Percentiles rank a stretch among this genome's conserved stretches.
phyloP scores from a whole-genome alignment of 1,284 basidiomycete species.

The Ustilago loliicola region DNA sequence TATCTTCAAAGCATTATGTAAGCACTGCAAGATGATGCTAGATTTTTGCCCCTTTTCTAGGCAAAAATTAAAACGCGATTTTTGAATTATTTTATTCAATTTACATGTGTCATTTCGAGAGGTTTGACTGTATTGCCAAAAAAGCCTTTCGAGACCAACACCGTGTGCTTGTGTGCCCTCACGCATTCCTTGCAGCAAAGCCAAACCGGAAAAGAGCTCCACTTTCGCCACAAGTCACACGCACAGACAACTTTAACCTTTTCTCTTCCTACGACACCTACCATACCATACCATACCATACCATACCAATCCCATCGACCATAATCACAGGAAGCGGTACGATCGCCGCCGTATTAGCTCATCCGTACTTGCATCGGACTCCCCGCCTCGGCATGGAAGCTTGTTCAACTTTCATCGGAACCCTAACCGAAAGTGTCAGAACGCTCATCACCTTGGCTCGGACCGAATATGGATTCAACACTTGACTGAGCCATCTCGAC shows the following conservation, averaged over 20 bases:
- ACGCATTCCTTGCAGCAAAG: not conserved
- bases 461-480: not conserved
- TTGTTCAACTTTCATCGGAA: not conserved
- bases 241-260: not conserved
- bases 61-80: too few species aligned
- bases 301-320: not conserved
- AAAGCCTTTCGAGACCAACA: constrained; percentile 23
- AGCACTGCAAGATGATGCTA: too few species aligned
- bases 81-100: too few species aligned
- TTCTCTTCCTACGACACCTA: not conserved
- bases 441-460: not conserved
- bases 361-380: constrained; percentile 2
- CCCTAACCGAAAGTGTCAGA: not conserved
- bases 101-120: too few species aligned
- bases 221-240: not conserved
- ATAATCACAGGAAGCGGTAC: not conserved
- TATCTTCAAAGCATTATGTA: too few species aligned
- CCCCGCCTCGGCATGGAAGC: not conserved
- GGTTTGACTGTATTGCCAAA: too few species aligned
- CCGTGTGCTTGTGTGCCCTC: not conserved
- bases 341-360: not conserved
- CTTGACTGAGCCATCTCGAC: not conserved
- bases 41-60: too few species aligned
- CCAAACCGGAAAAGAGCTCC: too few species aligned
- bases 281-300: not conserved